A percentile compares a stretch with the other conserved stretches of the same genome.
Evolutionary conservation across 2,329 filamentous ascomycete species (phyloP).

Genomic region (Aspergillus udagawae): DNA sequence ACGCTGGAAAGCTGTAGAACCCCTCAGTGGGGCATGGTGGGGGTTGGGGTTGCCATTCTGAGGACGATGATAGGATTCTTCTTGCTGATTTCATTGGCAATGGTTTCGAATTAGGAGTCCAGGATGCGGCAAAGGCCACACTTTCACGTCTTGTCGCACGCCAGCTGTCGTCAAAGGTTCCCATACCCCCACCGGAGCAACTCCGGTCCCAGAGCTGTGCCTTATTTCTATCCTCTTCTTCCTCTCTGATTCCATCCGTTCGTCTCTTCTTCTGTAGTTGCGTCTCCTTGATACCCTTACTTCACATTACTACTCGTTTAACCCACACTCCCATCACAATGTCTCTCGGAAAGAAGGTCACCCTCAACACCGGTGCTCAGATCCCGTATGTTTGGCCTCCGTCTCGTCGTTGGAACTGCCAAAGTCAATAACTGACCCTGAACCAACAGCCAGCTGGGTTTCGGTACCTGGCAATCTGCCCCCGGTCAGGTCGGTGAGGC

Average conservation of each 20-base stretch:
- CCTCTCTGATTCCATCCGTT: background rate
- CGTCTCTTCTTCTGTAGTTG: conserved; percentile 2
- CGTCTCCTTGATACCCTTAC: background rate
- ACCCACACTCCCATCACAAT: conserved; percentile 17
- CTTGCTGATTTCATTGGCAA: too few relatives aligned
- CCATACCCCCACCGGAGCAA: conserved; percentile 15
- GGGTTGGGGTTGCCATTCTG: background rate
- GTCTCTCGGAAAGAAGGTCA: conserved; percentile 40
- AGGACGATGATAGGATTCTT: background rate
- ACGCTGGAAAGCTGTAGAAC: background rate
- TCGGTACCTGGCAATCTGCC: conserved; percentile 39
- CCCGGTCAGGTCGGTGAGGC: conserved; percentile 38
- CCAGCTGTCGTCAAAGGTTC: background rate
- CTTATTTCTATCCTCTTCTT: conserved; percentile 2
- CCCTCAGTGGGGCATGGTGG: background rate
- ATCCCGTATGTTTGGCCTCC: conserved; percentile 31
- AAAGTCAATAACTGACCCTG: background rate
- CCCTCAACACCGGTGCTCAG: conserved; percentile 35
- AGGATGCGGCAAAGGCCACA: background rate
- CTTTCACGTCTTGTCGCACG: background rate
- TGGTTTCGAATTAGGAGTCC: too few relatives aligned
- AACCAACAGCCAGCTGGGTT: conserved; percentile 32
- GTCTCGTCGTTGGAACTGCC: background rate
- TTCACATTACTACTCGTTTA: conserved; percentile 1
- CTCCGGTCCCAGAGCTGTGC: background rate